Percentiles rank a stretch among this genome's conserved stretches.
phyloP scores from a whole-genome alignment of 179 eudicot species.

The Spinacia oleracea region DNA sequence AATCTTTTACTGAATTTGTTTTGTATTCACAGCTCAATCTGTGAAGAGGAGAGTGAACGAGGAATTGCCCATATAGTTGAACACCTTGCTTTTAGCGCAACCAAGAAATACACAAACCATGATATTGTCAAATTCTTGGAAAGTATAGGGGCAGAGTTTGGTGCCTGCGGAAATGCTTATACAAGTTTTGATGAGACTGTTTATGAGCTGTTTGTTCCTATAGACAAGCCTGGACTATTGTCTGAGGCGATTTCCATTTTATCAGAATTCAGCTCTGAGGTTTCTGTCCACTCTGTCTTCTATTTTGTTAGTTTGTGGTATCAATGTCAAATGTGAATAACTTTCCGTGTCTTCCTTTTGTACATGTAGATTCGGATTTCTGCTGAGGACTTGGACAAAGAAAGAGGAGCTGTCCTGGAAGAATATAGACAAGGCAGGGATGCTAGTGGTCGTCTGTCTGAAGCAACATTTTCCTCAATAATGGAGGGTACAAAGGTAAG shows the following conservation, averaged over 20 bases:
- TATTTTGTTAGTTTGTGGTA: background rate
- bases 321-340: background rate
- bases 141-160: conserved; percentile 85
- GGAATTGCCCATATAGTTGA: conserved; percentile 89
- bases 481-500: conserved; percentile 76
- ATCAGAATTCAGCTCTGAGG: conserved; percentile 86
- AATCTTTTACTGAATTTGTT: background rate
- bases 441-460: conserved; percentile 78
- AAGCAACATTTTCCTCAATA: conserved; percentile 65
- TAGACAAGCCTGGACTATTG: conserved; percentile 81
- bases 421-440: conserved; percentile 68
- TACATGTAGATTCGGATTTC: conserved; percentile 67
- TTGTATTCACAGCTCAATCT: conserved; percentile 57
- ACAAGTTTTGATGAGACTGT: conserved; percentile 85
- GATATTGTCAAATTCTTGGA: conserved; percentile 83
- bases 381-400: conserved; percentile 70
- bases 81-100: conserved; percentile 91
- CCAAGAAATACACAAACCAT: conserved; percentile 77
- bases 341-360: background rate
- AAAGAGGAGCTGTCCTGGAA: conserved; percentile 88
- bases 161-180: conserved; percentile 86
- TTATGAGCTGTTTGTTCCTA: conserved; percentile 82
- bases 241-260: conserved; percentile 78
- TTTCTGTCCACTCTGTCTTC: conserved; percentile 15
- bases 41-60: conserved; percentile 80